Base-by-base conservation (phyloP, 1,139 yeast genomes). In the Scheffersomyces stambukii region DNA sequence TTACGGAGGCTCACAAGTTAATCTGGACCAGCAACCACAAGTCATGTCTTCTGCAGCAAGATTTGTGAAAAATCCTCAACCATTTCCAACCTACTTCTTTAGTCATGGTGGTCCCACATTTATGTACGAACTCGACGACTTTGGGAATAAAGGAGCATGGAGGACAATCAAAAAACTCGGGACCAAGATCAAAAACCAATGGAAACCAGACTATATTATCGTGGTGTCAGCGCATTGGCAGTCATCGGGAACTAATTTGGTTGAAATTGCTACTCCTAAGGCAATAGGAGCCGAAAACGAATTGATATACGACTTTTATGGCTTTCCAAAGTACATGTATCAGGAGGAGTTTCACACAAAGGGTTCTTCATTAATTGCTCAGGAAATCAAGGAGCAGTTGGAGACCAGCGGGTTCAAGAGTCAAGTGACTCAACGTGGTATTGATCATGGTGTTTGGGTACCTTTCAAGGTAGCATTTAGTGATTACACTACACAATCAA, bases 371-470 rank as follows among this genome's bases (percentile, higher is more conserved):
- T 42, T 45, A 6, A 37, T 81, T 6, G 75, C 82, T 0, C 38
- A 59, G 12, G 57, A 63, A 32, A 55, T 82, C 12, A 60, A 63
- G 21, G 44, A 56, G 1, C 53, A 65, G 8, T 55, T 83, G 21
- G 41, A 44, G 10, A 39, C 48, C 4, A 41, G 52, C 8, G 81
- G 79, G 0, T 60, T 81, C 27, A 43, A 58, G 2, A 56, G 77
- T 1, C 54, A 56, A 18, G 40, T 75, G 12, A 57, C 65, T 12
- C 49, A 56, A 12, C 60, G 93, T 32, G 93, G 93, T 4, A 52
- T 83, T 13, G 94, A 83, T 48, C 94, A 83, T 52, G 94, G 94
- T 2, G 81, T 70, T 3, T 83, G 91, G 88, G 86, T 80, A 2
- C 89, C 93, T 0, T 66, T 79, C 34, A 77, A 80, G 45, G 81